Evolutionary conservation across 176 grass and related monocot species (phyloP).

Genomic region (Microstegium vimineum): DNA sequence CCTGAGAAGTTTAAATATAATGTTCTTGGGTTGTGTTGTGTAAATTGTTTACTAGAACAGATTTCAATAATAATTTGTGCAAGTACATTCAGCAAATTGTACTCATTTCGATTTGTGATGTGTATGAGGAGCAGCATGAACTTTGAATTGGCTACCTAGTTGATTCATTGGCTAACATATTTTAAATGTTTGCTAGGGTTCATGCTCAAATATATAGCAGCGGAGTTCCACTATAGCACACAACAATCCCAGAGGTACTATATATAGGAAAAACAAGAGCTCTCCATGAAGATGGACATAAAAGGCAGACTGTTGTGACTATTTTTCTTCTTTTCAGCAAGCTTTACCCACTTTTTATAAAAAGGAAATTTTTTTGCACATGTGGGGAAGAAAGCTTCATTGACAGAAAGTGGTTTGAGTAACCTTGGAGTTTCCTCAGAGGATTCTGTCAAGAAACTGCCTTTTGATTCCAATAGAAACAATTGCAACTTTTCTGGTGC

Average conservation of each 20-base stretch:
- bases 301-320: not conserved
- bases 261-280: conserved; percentile 11
- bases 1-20: not conserved
- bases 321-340: conserved; percentile 49
- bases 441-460: conserved; percentile 51
- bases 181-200: conserved; percentile 44
- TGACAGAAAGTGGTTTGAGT: conserved; percentile 57
- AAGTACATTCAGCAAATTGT: not conserved
- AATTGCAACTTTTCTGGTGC: conserved; percentile 62
- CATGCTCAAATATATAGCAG: conserved; percentile 87
- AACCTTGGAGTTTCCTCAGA: conserved; percentile 77
- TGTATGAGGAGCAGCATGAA: not conserved
- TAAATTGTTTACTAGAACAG: not conserved
- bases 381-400: conserved; percentile 65
- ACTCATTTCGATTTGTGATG: conserved; percentile 2
- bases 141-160: conserved; percentile 4
- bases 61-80: not conserved
- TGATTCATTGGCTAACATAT: conserved; percentile 1
- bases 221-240: conserved; percentile 64
- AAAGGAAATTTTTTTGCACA: conserved; percentile 60
- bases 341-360: conserved; percentile 68
- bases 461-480: conserved; percentile 51
- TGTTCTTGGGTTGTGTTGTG: not conserved
- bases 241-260: conserved; percentile 57
- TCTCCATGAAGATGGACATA: not conserved